Base-by-base conservation (phyloP, 805 yeast species). In the Priceomyces fermenticarens region DNA sequence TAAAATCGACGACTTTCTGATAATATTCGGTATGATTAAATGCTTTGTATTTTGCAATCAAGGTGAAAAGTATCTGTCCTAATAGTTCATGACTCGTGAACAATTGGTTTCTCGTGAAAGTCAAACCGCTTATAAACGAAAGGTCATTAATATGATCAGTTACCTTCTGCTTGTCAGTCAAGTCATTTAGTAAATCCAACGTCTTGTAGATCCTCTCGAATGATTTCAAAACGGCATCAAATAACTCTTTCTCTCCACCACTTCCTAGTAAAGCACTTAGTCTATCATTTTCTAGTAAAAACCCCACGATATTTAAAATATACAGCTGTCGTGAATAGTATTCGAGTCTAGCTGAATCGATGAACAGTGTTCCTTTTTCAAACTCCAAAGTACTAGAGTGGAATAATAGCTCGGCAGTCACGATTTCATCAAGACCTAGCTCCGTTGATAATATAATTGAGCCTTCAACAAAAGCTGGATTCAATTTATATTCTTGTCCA, bases 301-400 rank as follows among this genome's bases (percentile, higher is more conserved):
- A 62, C 13, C 67, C 69, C 30, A 78, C 70, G 16, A 85, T 80
- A 48, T 85, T 87, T 32, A 91, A 60, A n/a, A 90, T 79, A 47
- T 78, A 84, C 51, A 80, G 84, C 39, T 83, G 73, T 51, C 97
- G 75, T 39, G 78, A 65, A 53, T 81, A 86, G 58, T 77, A 88
- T 8, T 80, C 72, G 4, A 85, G 75, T 43, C 80, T 75, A 1
- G 93, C 96, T 14, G 76, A 68, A 48, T 84, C 89, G 6, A 72
- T 46, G 25, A 77, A 57, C 2, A 71, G 63, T 0, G 72, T 65
- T 1, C 85, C 84, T 17, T 76, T 66, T 63, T 64, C 51, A 54
- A 62, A 44, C 53, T 58, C 39, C 52, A 65, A 16, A 58, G 44
- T 47, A 13, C 65, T 54, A 3, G 88, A 75, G 44, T 62, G 58